These are phyloP conservation scores for Euphorbia celastroides DNA, from an alignment of 441 rosid genomes.

Conservation along the genomic window DNA sequence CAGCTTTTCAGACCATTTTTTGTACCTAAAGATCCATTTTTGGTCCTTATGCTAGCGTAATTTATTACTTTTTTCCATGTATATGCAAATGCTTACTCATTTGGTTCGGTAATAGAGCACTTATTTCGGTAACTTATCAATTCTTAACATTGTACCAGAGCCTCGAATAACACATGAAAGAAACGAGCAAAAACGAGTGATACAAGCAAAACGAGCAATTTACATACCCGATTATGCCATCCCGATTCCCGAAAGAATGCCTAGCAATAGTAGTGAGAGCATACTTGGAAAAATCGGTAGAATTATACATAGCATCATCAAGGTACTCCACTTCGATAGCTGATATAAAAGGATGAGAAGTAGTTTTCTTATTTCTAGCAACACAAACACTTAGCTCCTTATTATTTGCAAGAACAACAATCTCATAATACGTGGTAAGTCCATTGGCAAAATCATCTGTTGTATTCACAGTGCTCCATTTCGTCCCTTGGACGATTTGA, in stretches of 20 bases:
- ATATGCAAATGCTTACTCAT: too few species aligned
- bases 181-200: background rate
- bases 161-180: too few species aligned
- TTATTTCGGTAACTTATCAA: too few species aligned
- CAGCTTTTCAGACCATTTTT: too few species aligned
- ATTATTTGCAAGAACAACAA: constrained; percentile 39
- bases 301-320: constrained; percentile 61
- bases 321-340: constrained; percentile 60
- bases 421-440: constrained; percentile 62
- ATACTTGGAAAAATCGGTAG: constrained; percentile 40
- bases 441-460: constrained; percentile 69
- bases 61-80: too few species aligned
- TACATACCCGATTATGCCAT: constrained; percentile 45
- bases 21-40: too few species aligned
- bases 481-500: constrained; percentile 74
- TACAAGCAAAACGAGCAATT: background rate
- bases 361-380: constrained; percentile 55
- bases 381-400: constrained; percentile 60
- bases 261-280: constrained; percentile 64
- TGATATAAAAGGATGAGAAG: constrained; percentile 64
- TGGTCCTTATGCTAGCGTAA: too few species aligned
- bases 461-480: constrained; percentile 77
- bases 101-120: too few species aligned
- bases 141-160: too few species aligned
- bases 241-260: constrained; percentile 46